phyloP scores from a whole-genome alignment of 2,329 filamentous ascomycete genomes.

The Volutella citrinella region DNA sequence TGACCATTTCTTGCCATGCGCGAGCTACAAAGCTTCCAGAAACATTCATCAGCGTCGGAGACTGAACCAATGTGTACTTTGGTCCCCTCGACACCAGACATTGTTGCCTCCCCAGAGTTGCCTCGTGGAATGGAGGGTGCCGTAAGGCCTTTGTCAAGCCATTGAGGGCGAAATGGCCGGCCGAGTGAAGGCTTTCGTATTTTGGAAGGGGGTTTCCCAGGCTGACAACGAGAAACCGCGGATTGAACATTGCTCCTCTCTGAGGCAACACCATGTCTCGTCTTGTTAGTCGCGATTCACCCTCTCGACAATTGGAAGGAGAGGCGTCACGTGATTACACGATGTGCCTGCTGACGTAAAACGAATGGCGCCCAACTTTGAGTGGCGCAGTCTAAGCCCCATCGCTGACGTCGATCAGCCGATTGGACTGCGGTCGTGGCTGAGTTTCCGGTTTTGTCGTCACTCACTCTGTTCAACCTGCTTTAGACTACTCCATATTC shows the following conservation, averaged over 20 bases:
- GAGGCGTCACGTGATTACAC: constrained; percentile 29
- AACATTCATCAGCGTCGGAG: constrained; percentile 78
- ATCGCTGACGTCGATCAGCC: constrained; percentile 30
- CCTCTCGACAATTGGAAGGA: too few species aligned
- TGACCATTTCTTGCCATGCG: constrained; percentile 60
- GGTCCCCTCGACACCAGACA: constrained; percentile 46
- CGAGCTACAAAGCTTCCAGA: constrained; percentile 68
- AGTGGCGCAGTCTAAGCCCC: too few species aligned
- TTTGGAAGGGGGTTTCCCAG: constrained; percentile 82
- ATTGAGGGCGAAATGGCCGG: constrained; percentile 75
- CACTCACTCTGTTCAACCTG: constrained; percentile 24
- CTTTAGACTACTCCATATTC: constrained; percentile 17
- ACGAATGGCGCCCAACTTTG: too few species aligned
- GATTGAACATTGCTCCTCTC: constrained; percentile 37
- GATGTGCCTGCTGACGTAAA: too few species aligned
- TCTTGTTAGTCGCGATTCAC: too few species aligned
- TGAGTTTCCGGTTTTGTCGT: constrained; percentile 30
- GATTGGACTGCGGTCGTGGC: constrained; percentile 31
- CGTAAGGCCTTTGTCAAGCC: constrained; percentile 47
- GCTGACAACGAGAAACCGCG: constrained; percentile 74
- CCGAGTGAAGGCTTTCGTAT: constrained; percentile 77
- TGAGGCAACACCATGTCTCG: too few species aligned
- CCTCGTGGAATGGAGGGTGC: constrained; percentile 48
- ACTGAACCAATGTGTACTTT: constrained; percentile 70
- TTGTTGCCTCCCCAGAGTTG: constrained; percentile 48